These are phyloP conservation scores for Nicotiana otophora DNA, from an alignment of 257 asterid genomes.

Conservation along the genomic window DNA sequence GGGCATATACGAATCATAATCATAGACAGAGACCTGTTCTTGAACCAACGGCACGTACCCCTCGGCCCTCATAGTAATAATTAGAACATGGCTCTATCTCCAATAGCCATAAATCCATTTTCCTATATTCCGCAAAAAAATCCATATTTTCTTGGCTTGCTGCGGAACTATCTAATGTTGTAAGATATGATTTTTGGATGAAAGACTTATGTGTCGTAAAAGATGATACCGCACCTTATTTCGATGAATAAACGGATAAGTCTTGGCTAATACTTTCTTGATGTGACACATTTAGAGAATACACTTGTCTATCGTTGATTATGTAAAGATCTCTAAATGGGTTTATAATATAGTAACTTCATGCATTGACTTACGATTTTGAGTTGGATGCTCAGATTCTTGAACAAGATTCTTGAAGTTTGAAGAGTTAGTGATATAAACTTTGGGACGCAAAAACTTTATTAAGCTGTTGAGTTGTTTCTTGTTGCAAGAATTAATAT, in stretches of 20 bases:
- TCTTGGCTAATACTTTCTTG: constrained; percentile 14
- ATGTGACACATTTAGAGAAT: not conserved
- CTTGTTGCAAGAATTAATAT: no score
- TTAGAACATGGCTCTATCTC: constrained; percentile 35
- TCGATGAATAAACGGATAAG: constrained; percentile 31
- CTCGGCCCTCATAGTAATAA: not conserved
- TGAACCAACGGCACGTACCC: not conserved
- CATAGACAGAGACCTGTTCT: constrained; percentile 39
- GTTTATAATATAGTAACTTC: not conserved
- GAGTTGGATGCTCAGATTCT: constrained; percentile 5
- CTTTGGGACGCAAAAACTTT: constrained; percentile 32
- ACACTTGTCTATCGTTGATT: not conserved
- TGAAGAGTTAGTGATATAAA: constrained; percentile 35
- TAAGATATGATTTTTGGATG: constrained; percentile 7
- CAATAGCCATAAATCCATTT: constrained; percentile 46
- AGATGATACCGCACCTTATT: constrained; percentile 16
- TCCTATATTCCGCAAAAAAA: constrained; percentile 18
- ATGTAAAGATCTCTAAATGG: not conserved
- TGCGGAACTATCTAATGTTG: constrained; percentile 2
- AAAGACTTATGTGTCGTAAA: constrained; percentile 31
- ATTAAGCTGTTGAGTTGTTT: no score
- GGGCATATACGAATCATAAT: constrained; percentile 32
- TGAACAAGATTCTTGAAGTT: constrained; percentile 24
- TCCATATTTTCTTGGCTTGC: constrained; percentile 6
- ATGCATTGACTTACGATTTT: not conserved